Evolutionary conservation across 208 protist genomes (phyloP).

Genomic region (Phytomonas serpens): DNA sequence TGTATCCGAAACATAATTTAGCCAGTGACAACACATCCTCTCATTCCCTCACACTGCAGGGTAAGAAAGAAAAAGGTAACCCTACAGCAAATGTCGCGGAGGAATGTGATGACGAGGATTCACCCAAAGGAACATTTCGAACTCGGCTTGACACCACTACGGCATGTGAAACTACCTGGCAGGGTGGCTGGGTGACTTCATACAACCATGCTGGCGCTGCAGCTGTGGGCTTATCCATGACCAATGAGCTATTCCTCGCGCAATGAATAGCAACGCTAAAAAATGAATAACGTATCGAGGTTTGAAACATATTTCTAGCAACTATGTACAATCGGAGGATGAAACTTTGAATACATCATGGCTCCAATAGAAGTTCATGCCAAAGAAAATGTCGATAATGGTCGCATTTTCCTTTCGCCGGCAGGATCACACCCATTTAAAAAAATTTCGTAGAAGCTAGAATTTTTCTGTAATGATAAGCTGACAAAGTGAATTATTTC

Average conservation of each 20-base stretch:
- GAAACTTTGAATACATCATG: background rate
- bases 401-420: background rate
- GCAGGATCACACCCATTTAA: background rate
- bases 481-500: background rate
- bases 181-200: constrained; percentile 54
- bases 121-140: constrained; percentile 44
- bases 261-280: constrained; percentile 3
- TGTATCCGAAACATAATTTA: constrained; percentile 11
- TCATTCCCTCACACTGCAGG: no score
- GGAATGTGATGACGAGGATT: constrained; percentile 13
- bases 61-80: background rate
- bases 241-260: constrained; percentile 57
- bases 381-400: background rate
- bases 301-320: background rate
- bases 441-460: background rate
- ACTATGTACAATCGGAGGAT: background rate
- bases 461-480: background rate
- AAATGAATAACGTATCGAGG: background rate
- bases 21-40: constrained; percentile 13
- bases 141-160: constrained; percentile 61
- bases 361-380: background rate
- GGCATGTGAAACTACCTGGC: constrained; percentile 55
- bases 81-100: background rate
- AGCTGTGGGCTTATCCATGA: constrained; percentile 63
- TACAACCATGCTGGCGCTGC: constrained; percentile 20